Evolutionary conservation across 257 asterid species (phyloP), one percentile per base, ranked within the genome.

Genomic region (Solanum corneliomulleri): DNA sequence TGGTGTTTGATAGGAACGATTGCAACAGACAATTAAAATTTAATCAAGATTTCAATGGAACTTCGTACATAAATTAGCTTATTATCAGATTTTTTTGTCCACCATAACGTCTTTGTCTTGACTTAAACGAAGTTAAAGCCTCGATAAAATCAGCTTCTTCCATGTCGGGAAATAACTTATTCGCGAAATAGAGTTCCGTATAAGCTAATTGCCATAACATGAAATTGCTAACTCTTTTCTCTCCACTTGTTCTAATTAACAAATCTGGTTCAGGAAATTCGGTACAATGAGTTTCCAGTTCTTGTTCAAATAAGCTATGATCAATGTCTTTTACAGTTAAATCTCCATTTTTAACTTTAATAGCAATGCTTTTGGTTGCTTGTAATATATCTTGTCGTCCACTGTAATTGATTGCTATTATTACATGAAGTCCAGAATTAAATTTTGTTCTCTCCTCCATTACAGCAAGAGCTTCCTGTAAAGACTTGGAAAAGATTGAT

Each of bases 151-250:
- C 86, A 7, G 27, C 86, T 41, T 89, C 88, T 3, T 82, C 77
- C 77, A 91, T 86, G 44, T 89, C 93, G 1, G 91, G 93, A 33
- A 88, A 89, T 4, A 42, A 1, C 31, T 60, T 87, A 2, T 86
- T 31, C 6, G 31, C 45, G 27, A 91, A 91, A 10, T 64, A 84
- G 49, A 91, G 9, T 49, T 90, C 89, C 0, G 92, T 56, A 35
- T 90, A 89, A 76, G 93, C 92, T 27, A 90, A 69, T 44, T 92
- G 93, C 94, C 94, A 89, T 20, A 89, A 4, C 87, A 92, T 14
- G 86, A 89, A 92, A 37, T 92, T 92, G 88, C 93, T 90, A 7
- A 89, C 0, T 86, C 93, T 88, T 23, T 72, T 5, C 45, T 90
- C 92, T 4, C 93, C 93, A 14, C 92, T 86, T 0, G 91, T 89